Percentiles rank a stretch among this genome's conserved stretches.
phyloP scores from a whole-genome alignment of 441 rosid genomes.

The Arabidopsis lyrata region DNA sequence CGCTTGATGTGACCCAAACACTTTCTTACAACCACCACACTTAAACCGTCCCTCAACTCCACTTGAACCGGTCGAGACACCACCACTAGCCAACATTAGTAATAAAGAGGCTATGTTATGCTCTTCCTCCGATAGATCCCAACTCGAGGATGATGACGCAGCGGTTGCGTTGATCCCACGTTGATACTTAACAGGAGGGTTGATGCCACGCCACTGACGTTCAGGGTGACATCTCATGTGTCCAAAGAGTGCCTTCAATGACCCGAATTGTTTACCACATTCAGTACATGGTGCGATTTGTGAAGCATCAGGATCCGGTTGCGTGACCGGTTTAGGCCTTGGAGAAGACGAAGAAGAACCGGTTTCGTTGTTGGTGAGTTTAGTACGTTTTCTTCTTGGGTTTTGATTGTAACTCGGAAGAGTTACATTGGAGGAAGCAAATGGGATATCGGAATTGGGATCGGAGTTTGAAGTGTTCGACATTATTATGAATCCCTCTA shows the following conservation, averaged over 20 bases:
- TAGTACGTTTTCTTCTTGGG: constrained; percentile 60
- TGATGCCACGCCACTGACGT: constrained; percentile 84
- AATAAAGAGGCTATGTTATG: constrained; percentile 59
- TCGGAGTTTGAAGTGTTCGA: constrained; percentile 16
- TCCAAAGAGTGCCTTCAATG: constrained; percentile 80
- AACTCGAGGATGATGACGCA: not conserved
- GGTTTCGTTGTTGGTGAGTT: constrained; percentile 44
- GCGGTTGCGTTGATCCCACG: constrained; percentile 26
- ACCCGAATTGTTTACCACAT: constrained; percentile 75
- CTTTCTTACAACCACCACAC: constrained; percentile 79
- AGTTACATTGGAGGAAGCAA: not conserved
- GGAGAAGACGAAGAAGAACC: constrained; percentile 39
- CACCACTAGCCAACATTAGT: constrained; percentile 54
- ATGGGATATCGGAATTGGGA: constrained; percentile 16
- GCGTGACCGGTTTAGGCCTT: constrained; percentile 50
- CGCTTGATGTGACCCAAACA: constrained; percentile 76
- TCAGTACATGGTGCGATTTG: constrained; percentile 76
- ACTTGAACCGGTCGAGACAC: not conserved
- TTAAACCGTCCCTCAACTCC: constrained; percentile 47
- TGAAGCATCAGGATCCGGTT: constrained; percentile 69
- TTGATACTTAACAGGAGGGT: constrained; percentile 59
- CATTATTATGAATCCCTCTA: constrained; percentile 4
- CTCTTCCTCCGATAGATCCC: constrained; percentile 54
- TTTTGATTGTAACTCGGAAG: constrained; percentile 42
- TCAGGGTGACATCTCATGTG: constrained; percentile 97